Evolutionary conservation across 164 flowering plant genomes (phyloP).

Genomic region (Brasenia schreberi): DNA sequence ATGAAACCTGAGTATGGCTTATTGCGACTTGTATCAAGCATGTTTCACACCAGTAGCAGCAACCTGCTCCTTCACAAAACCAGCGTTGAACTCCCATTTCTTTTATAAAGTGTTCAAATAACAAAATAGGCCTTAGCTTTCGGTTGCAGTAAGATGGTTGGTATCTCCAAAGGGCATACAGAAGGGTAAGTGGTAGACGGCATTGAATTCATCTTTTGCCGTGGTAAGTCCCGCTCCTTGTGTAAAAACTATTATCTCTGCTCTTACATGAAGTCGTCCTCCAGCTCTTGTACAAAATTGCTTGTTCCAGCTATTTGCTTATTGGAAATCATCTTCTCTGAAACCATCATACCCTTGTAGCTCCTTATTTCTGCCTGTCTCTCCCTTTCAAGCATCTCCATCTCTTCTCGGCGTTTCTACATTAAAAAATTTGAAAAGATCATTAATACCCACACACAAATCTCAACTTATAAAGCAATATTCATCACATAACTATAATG

Average conservation of each 20-base stretch:
- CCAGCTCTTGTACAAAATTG: conserved; percentile 88
- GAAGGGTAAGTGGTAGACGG: not conserved
- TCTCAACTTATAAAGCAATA: not conserved
- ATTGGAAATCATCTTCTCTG: conserved; percentile 96
- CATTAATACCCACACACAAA: not conserved
- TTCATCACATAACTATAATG: too few relatives aligned
- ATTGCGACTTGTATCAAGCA: too few relatives aligned
- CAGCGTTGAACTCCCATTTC: not conserved
- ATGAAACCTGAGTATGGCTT: too few relatives aligned
- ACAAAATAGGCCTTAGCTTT: not conserved
- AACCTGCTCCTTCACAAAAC: too few relatives aligned
- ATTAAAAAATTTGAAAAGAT: conserved; percentile 1
- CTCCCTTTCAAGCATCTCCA: conserved; percentile 93
- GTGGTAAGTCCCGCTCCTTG: too few relatives aligned
- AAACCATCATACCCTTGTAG: conserved; percentile 95
- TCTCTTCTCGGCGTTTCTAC: conserved; percentile 87
- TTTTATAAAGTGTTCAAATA: not conserved
- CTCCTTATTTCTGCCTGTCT: conserved; percentile 81
- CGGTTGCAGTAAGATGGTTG: not conserved
- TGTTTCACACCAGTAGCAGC: too few relatives aligned
- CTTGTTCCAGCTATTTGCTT: conserved; percentile 64
- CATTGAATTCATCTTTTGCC: not conserved
- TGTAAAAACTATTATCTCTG: not conserved
- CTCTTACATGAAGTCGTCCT: conserved; percentile 88
- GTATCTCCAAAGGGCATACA: not conserved